Base-by-base conservation (phyloP, 2,329 filamentous ascomycete species). In the Talaromyces islandicus region DNA sequence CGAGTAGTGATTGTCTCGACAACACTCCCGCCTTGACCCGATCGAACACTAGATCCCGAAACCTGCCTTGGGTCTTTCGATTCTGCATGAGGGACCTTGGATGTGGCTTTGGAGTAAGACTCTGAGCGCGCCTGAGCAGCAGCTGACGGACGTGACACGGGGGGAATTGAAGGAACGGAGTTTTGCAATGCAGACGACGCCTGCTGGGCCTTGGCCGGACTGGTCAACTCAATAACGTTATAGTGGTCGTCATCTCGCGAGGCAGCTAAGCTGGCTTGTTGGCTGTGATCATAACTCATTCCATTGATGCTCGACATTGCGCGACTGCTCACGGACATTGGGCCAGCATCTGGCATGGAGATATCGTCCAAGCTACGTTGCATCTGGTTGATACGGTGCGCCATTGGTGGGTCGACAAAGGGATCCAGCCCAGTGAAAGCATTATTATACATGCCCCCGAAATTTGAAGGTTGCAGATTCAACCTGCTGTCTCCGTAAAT, bases 291-390 rank as follows among this genome's bases (percentile, higher is more conserved):
- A 54, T 75, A 74, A 60, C 75, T 78, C 58, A 75, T 63, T 4
- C 73, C 76, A 7, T 75, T 75, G 68, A 75, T 71, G 61, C 69
- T 73, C 27, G 77, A 78, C 46, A 76, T 72, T 11, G 69, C 70
- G 41, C 73, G 73, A 60, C 75, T 79, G 63, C 71, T 71, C 25
- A 68, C 67, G 10, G 73, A 75, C 54, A 71, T 77, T 30, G 73
- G 77, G n/a, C 64, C 69, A 24, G 67, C 65, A 66, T 80, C 80
- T 5, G 77, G 76, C 80, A 82, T 82, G 27, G 78, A 75, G 17
- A 78, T 64, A 62, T 82, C 79, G 59, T 79, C 73, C 62, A 77
- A 67, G 53, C 71, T 73, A 60, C 75, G 73, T 63, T 71, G 70
- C 51, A 69, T 66, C 43, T 70, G 71, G 30, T 71, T 67, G 46